phyloP scores from a whole-genome alignment of 2,329 filamentous ascomycete species.

The Amauroascus niger region DNA sequence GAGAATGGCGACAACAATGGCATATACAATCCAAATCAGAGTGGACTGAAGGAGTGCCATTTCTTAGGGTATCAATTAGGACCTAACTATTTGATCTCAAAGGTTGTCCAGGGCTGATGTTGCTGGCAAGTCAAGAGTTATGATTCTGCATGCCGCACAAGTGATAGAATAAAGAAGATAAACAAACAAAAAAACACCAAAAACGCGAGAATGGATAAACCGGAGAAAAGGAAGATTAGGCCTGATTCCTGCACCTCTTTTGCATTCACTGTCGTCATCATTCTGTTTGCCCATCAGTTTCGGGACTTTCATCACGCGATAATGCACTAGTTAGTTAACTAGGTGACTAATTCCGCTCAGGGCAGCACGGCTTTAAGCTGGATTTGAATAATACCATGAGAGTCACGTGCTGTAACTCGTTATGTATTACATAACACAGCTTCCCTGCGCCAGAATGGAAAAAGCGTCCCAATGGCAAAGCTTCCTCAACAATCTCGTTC shows the following conservation, averaged over 20 bases:
- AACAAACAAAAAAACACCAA: neutral
- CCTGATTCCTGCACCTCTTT: neutral
- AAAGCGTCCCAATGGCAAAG: neutral
- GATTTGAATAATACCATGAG: neutral
- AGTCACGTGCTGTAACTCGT: neutral
- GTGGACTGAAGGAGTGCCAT: constrained; percentile 73
- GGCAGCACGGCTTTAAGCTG: neutral
- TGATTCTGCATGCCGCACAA: neutral
- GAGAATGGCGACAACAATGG: constrained; percentile 66
- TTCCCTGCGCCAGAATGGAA: no score
- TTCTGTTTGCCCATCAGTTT: neutral
- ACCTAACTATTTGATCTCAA: neutral
- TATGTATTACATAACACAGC: no score
- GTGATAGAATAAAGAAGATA: neutral
- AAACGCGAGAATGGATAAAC: neutral
- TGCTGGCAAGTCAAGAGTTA: neutral
- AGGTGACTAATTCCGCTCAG: no score
- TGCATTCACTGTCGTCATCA: neutral
- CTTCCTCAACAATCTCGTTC: neutral
- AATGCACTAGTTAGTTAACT: no score
- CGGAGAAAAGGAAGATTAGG: neutral
- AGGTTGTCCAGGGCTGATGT: neutral
- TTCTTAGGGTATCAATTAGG: neutral
- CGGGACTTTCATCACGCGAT: neutral
- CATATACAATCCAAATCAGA: constrained; percentile 92